Base-by-base conservation (phyloP, 129 eudicot species). In the Solidago caesia region DNA sequence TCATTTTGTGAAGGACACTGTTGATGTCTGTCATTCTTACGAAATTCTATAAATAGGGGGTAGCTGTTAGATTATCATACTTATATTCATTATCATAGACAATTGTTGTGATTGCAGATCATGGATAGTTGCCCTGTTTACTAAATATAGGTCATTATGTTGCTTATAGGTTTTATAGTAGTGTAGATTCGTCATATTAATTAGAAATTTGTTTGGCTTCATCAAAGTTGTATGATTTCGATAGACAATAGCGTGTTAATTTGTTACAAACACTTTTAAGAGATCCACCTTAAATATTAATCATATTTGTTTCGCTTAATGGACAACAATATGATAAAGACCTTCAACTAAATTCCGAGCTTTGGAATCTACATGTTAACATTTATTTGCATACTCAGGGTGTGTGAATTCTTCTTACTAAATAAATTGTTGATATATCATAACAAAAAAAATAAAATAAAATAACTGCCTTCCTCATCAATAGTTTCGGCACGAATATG, bases 191-290 rank as follows among this genome's bases (percentile, higher is more conserved):
- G 15, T 56, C 29, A 1, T 56, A 5, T 42, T 14, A 33, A 33
- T 33, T 33, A 3, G 39, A 33, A 33, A 33, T 33, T 33, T 3
- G 3, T 33, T 33, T 65, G 70, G 10, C 7, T 7, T 65, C 70
- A 65, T 65, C 29, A 43, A 65, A 65, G 7, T 66, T 44, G 70
- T 15, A 13, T 42, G 70, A 66, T 66, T 43, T 44, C 70, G 7
- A 25, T 4, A 42, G 29, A 64, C 51, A 65, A 13, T 66, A n/a
- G n/a, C 5, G 48, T 7, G 49, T 51, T 44, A 8, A n/a, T 66
- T 44, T 44, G 16, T 51, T 59, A 48, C 25, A 47, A 26, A n/a
- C 14, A 47, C 44, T 68, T 26, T 68, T 49, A 27, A 68, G 60
- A 68, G 48, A 55, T 68, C 12, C 4, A 27, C 12, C 59, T 33